A percentile compares a stretch with the other conserved stretches of the same genome.
Evolutionary conservation across 2,329 filamentous ascomycete species (phyloP).

Genomic region (Ophiocordyceps australis): DNA sequence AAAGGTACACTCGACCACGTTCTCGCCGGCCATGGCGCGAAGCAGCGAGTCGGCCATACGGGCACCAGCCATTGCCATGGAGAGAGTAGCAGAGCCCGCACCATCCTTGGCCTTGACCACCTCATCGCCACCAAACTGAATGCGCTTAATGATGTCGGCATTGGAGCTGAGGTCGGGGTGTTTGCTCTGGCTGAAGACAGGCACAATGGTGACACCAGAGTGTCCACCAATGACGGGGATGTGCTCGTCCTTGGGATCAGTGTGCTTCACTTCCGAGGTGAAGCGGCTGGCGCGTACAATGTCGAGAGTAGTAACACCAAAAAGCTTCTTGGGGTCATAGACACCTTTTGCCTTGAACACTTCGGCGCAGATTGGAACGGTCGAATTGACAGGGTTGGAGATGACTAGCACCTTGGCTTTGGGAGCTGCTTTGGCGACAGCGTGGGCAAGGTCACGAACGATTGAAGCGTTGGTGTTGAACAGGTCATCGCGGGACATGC

Average conservation of each 20-base stretch:
- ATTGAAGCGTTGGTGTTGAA: slow-evolving; percentile 99
- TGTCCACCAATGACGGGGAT: slow-evolving; percentile 95
- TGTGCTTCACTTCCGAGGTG: slow-evolving; percentile 84
- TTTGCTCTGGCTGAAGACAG: slow-evolving; percentile 85
- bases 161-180: slow-evolving; percentile 70
- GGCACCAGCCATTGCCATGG: slow-evolving; percentile 93
- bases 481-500: slow-evolving; percentile 98
- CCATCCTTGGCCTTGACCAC: slow-evolving; percentile 98
- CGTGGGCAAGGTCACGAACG: slow-evolving; percentile 95
- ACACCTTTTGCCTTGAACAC: slow-evolving; percentile 89
- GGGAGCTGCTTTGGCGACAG: slow-evolving; percentile 70
- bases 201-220: slow-evolving; percentile 96
- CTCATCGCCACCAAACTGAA: slow-evolving; percentile 98
- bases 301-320: slow-evolving; percentile 98
- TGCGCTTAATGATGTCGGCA: slow-evolving; percentile 71
- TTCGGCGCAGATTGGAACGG: slow-evolving; percentile 92
- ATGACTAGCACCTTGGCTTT: slow-evolving; percentile 95
- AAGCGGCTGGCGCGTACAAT: slow-evolving; percentile 96
- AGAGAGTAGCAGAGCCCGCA: slow-evolving; percentile 89
- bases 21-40: slow-evolving; percentile 82
- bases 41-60: slow-evolving; percentile 79
- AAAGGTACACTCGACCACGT: slow-evolving; percentile 90
- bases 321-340: slow-evolving; percentile 98
- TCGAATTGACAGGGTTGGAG: slow-evolving; percentile 99
- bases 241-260: slow-evolving; percentile 81